These are phyloP conservation scores for Fusarium luffae DNA, from an alignment of 2,329 filamentous ascomycete species.

Conservation along the genomic window DNA sequence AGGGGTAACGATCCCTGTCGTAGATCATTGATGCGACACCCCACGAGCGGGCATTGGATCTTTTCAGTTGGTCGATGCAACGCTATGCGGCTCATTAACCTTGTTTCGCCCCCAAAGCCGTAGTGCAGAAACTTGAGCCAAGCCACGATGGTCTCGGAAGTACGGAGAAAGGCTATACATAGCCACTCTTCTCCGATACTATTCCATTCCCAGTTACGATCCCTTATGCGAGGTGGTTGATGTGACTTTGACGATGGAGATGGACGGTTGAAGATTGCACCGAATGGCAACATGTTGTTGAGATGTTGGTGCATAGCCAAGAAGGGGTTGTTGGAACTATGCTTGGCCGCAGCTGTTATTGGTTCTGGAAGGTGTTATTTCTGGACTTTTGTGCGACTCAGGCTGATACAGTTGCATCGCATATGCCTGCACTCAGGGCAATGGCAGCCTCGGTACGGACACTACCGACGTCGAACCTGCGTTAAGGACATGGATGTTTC, in stretches of 20 bases:
- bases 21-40: conserved; percentile 14
- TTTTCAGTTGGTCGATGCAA: conserved; percentile 12
- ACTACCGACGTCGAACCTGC: neutral
- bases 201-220: conserved; percentile 1
- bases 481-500: neutral
- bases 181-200: conserved; percentile 14
- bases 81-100: conserved; percentile 1
- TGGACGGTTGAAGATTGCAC: conserved; percentile 3
- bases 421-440: neutral
- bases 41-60: neutral
- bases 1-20: neutral
- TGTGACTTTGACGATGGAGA: neutral
- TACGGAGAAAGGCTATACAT: neutral
- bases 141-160: neutral
- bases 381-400: neutral
- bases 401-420: neutral
- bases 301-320: neutral
- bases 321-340: neutral
- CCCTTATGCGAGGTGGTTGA: neutral
- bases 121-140: neutral
- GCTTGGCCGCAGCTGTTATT: neutral
- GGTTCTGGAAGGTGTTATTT: conserved; percentile 7
- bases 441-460: neutral
- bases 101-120: neutral
- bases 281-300: neutral